phyloP scores from a whole-genome alignment of 495 filamentous ascomycete genomes.

The Parmelia sp. region DNA sequence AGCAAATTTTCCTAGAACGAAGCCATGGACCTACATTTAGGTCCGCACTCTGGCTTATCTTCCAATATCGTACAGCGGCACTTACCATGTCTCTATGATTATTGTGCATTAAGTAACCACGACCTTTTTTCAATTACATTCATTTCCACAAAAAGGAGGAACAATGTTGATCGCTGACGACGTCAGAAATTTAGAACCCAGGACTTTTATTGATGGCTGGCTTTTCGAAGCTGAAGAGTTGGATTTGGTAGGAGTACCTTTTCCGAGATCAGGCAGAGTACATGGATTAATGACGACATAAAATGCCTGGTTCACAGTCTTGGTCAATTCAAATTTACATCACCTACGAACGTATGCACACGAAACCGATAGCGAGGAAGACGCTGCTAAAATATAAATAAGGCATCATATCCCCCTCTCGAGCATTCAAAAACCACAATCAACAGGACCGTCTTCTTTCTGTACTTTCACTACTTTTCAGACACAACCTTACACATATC shows the following conservation, averaged over 20 bases:
- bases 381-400: slow-evolving; percentile 1
- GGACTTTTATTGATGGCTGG: background rate
- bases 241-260: no score
- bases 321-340: background rate
- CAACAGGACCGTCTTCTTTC: background rate
- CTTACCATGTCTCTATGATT: background rate
- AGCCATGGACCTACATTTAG: background rate
- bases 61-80: background rate
- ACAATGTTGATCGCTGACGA: background rate
- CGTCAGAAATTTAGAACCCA: background rate
- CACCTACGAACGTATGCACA: background rate
- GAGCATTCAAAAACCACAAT: background rate
- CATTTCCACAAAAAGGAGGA: background rate
- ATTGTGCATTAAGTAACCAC: background rate
- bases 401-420: background rate
- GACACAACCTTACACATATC: background rate
- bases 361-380: background rate
- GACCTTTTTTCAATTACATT: background rate
- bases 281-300: no score
- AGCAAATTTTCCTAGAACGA: background rate
- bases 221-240: background rate
- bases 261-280: no score
- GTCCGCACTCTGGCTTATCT: background rate
- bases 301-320: background rate
- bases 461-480: background rate